phyloP scores from a whole-genome alignment of 495 filamentous ascomycete genomes.

The Pyrenula aspistea region DNA sequence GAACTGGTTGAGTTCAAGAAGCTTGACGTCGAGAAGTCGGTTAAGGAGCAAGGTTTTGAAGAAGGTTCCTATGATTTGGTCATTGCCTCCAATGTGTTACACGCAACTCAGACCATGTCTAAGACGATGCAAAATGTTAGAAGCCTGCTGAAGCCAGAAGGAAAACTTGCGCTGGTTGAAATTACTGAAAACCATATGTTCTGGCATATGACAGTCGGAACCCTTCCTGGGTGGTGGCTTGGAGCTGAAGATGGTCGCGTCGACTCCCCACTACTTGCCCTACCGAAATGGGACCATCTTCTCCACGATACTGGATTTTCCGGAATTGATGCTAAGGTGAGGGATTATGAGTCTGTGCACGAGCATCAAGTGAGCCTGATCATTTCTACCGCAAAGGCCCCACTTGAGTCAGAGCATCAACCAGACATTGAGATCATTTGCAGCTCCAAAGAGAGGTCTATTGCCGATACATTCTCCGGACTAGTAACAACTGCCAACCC shows the following conservation, averaged over 20 bases:
- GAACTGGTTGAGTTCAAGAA: conserved; percentile 18
- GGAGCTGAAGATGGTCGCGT: conserved; percentile 2
- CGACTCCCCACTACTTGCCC: conserved; percentile 4
- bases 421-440: background rate
- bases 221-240: conserved; percentile 16
- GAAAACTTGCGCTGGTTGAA: conserved; percentile 10
- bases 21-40: conserved; percentile 34
- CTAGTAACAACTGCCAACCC: background rate
- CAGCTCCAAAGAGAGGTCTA: background rate
- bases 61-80: conserved; percentile 34
- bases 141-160: conserved; percentile 6
- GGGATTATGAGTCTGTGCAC: background rate
- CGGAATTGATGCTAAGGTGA: conserved; percentile 27
- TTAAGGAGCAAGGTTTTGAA: conserved; percentile 33
- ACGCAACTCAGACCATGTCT: conserved; percentile 29
- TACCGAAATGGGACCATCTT: conserved; percentile 7
- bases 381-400: background rate
- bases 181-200: conserved; percentile 2
- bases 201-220: conserved; percentile 5
- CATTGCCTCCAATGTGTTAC: conserved; percentile 38
- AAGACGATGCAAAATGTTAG: conserved; percentile 19
- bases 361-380: background rate
- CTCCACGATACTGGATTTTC: conserved; percentile 14
- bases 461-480: background rate
- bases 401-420: background rate